Base-by-base conservation (phyloP, 129 eudicot genomes). In the Escallonia rubra region DNA sequence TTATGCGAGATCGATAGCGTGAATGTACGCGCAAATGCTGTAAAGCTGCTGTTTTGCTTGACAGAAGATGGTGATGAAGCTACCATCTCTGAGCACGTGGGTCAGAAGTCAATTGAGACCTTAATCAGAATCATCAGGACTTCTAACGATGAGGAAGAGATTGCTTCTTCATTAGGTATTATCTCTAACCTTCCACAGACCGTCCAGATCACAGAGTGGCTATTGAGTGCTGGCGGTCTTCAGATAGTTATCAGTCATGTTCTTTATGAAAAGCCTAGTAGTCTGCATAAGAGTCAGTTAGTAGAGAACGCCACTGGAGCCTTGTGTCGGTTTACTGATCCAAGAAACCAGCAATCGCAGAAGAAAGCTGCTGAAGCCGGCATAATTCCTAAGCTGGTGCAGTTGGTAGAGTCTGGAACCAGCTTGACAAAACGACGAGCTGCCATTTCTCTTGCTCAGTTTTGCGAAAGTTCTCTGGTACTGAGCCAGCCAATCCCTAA, bases 301-400 rank as follows among this genome's bases (percentile, higher is more conserved):
- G 66, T 75, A 6, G 89, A 86, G 64, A 83, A 83, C 14, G 78
- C 82, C 3, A 75, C 78, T 34, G 94, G 86, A 38, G 76, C 89
- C 61, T 54, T 86, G 52, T 72, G 84, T 68, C 94, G 74, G 68
- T 83, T 83, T 56, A 86, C 86, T 59, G 68, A 69, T 54, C 80
- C 83, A n/a, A 63, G 76, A 50, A 82, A 78, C 71, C 75, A 42
- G 55, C 64, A 56, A 15, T 75, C 85, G 12, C 94, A 86, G 68
- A 86, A 75, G 78, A 66, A 74, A 75, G 84, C 75, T 64, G 92
- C 92, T 4, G 83, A 82, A 68, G 53, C 75, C 3, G 89, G 86
- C 52, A 57, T 86, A 23, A 83, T 86, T 59, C 86, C 89, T 1
- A 41, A 72, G 39, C 65, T 86, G 62, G 89, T 86, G 48, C 77